phyloP scores from a whole-genome alignment of 2,329 filamentous ascomycete species.

The Alternaria arborescens region DNA sequence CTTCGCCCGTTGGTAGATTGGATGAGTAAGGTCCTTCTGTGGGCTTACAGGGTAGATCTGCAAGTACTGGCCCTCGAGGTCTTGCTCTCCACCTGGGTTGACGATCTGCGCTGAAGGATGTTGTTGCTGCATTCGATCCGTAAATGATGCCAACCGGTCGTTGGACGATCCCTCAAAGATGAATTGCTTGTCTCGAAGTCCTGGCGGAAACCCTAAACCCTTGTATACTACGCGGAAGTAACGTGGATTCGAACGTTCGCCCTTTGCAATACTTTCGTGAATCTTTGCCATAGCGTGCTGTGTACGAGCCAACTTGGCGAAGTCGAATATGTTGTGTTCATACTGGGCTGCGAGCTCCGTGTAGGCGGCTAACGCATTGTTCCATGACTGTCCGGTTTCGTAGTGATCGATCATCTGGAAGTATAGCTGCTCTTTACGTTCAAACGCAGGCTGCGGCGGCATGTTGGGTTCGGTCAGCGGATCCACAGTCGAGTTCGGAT shows the following conservation, averaged over 20 bases:
- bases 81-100: slow-evolving; percentile 72
- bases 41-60: slow-evolving; percentile 82
- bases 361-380: slow-evolving; percentile 85
- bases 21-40: slow-evolving; percentile 82
- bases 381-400: slow-evolving; percentile 94
- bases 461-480: slow-evolving; percentile 78
- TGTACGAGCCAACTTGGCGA: slow-evolving; percentile 86
- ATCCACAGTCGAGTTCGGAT: slow-evolving; percentile 71
- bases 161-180: slow-evolving; percentile 84
- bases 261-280: slow-evolving; percentile 86
- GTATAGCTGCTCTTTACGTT: slow-evolving; percentile 90
- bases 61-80: slow-evolving; percentile 89
- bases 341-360: slow-evolving; percentile 92
- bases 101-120: slow-evolving; percentile 87
- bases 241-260: slow-evolving; percentile 78
- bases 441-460: slow-evolving; percentile 85
- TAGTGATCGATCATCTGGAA: slow-evolving; percentile 95
- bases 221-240: slow-evolving; percentile 93
- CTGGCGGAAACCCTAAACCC: slow-evolving; percentile 84
- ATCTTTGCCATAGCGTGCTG: slow-evolving; percentile 92
- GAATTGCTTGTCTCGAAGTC: slow-evolving; percentile 87
- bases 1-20: slow-evolving; percentile 86
- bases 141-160: slow-evolving; percentile 82
- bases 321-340: slow-evolving; percentile 88
- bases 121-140: slow-evolving; percentile 89